Conservation (phyloP, 192 early-diverging fungal species). For the Backusella circina region DNA sequence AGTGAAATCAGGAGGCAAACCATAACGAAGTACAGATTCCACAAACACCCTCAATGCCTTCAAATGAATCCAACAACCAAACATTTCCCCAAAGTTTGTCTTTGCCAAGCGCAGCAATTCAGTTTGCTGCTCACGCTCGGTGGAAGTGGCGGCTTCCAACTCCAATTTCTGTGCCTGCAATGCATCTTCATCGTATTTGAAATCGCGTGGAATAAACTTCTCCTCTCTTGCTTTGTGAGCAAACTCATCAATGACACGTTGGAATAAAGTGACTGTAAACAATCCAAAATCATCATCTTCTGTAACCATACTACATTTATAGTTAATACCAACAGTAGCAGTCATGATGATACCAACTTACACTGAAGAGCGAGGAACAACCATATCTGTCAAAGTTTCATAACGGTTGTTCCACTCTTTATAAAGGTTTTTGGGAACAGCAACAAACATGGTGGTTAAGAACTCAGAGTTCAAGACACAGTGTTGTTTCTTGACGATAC, state of each 20-base stretch:
- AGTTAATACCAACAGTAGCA: neutral
- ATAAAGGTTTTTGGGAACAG: constrained; percentile 72
- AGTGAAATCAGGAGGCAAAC: constrained; percentile 92
- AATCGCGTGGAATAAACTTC: constrained; percentile 93
- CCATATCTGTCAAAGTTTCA: constrained; percentile 90
- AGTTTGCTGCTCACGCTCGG: constrained; percentile 65
- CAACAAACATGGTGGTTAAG: constrained; percentile 87
- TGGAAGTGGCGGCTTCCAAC: constrained; percentile 48
- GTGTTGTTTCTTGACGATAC: constrained; percentile 89
- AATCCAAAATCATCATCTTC: constrained; percentile 96
- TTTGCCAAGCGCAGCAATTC: constrained; percentile 80
- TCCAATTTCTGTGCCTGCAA: constrained; percentile 79
- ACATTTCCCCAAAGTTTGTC: constrained; percentile 94
- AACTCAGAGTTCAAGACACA: constrained; percentile 93
- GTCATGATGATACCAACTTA: constrained; percentile 35
- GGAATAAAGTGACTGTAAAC: constrained; percentile 90
- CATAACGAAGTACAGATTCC: constrained; percentile 95
- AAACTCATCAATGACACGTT: constrained; percentile 88
- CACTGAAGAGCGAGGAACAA: constrained; percentile 92
- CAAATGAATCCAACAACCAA: constrained; percentile 90
- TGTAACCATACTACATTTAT: constrained; percentile 61
- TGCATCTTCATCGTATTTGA: constrained; percentile 84
- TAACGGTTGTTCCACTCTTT: constrained; percentile 87
- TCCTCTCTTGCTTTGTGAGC: constrained; percentile 83
- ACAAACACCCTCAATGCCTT: constrained; percentile 95